Evolutionary conservation across 2,329 filamentous ascomycete species (phyloP).

Genomic region (Reticulascus tulasneorum): DNA sequence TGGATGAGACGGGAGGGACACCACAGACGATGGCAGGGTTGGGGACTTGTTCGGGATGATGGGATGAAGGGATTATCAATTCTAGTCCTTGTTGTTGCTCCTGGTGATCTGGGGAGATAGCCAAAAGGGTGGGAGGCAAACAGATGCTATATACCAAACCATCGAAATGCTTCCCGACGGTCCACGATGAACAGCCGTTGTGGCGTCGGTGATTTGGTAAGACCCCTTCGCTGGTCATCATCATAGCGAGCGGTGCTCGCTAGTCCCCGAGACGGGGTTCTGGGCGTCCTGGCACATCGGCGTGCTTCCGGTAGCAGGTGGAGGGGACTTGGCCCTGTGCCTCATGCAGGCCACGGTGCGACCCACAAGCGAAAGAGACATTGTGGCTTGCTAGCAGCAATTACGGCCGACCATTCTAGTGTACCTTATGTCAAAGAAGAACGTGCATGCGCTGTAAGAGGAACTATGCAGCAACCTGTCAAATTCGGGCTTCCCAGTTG

Average conservation of each 20-base stretch:
- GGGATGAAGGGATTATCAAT: too few species aligned
- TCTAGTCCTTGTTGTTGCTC: neutral
- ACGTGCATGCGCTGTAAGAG: neutral
- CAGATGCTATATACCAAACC: slow-evolving; percentile 1
- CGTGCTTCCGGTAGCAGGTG: neutral
- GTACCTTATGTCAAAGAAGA: neutral
- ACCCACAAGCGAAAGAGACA: too few species aligned
- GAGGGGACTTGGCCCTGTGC: neutral
- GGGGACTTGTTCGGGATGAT: too few species aligned
- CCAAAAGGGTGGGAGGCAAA: neutral
- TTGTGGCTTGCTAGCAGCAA: neutral
- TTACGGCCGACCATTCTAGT: neutral
- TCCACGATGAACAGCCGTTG: neutral
- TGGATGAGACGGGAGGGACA: neutral
- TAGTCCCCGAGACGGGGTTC: slow-evolving; percentile 8
- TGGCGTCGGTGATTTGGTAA: neutral
- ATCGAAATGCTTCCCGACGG: neutral
- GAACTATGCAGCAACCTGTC: neutral
- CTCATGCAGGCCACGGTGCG: too few species aligned
- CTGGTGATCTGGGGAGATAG: neutral
- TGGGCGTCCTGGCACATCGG: neutral
- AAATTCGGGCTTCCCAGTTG: neutral
- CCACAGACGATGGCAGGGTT: too few species aligned
- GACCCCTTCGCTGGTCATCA: neutral
- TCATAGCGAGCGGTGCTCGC: neutral